Evolutionary conservation across 2,329 filamentous ascomycete species (phyloP).

Genomic region (Penicillium capsulatum): DNA sequence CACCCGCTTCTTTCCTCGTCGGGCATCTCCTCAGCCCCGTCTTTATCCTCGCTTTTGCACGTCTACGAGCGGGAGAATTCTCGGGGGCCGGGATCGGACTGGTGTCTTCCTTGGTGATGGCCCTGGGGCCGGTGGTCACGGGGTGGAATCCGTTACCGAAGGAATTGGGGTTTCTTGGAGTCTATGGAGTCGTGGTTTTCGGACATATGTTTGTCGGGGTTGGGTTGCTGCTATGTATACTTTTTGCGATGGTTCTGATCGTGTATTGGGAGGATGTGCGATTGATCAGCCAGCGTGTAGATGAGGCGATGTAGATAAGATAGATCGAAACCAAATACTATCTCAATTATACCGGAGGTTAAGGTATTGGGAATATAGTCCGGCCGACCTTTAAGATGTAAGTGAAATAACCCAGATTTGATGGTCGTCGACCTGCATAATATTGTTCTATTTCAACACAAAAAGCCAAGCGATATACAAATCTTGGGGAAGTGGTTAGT

Average conservation of each 20-base stretch:
- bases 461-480: no score
- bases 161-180: constrained; percentile 2
- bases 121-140: not conserved
- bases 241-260: not conserved
- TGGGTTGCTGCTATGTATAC: not conserved
- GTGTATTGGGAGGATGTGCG: constrained; percentile 1
- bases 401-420: no score
- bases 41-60: not conserved
- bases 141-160: not conserved
- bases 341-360: no score
- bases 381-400: no score
- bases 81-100: not conserved
- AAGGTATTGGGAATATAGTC: no score
- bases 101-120: not conserved
- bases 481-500: no score
- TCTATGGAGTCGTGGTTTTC: constrained; percentile 1
- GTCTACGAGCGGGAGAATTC: not conserved
- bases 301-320: not conserved
- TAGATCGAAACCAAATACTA: no score
- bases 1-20: not conserved
- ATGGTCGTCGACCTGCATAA: no score
- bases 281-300: not conserved
- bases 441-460: no score
- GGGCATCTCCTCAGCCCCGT: not conserved
- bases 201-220: not conserved